These are phyloP conservation scores for Botrytis medusae DNA, from an alignment of 2,329 filamentous ascomycete genomes.

Conservation along the genomic window DNA sequence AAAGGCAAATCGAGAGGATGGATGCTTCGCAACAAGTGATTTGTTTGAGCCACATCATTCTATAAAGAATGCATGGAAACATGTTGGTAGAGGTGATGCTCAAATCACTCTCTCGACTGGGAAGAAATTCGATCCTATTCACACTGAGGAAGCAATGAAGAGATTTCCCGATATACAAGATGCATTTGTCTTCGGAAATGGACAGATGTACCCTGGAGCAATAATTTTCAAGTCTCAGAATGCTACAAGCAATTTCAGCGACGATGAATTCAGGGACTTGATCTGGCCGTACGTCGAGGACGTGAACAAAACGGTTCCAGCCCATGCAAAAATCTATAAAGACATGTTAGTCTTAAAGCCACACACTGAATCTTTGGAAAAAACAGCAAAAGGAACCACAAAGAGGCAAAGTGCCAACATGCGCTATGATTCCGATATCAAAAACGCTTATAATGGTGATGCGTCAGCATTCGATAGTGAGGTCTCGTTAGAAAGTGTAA, in stretches of 20 bases:
- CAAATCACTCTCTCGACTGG: constrained; percentile 63
- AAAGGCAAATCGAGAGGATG: constrained; percentile 57
- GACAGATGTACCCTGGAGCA: constrained; percentile 54
- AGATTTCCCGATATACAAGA: constrained; percentile 49
- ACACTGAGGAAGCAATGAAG: constrained; percentile 56
- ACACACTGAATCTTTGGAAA: constrained; percentile 39
- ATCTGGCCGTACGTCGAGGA: constrained; percentile 11
- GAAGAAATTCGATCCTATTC: constrained; percentile 47
- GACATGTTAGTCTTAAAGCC: constrained; percentile 14
- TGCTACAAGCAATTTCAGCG: constrained; percentile 38
- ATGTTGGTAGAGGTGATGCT: constrained; percentile 60
- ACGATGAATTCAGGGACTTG: constrained; percentile 2
- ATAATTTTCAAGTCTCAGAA: constrained; percentile 50
- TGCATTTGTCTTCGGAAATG: constrained; percentile 62
- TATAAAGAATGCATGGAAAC: constrained; percentile 58
- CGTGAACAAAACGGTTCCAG: not conserved
- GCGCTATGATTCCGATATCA: not conserved
- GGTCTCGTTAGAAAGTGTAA: constrained; percentile 32
- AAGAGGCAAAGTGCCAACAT: not conserved
- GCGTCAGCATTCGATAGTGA: not conserved
- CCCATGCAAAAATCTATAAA: constrained; percentile 8
- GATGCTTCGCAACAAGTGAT: constrained; percentile 60
- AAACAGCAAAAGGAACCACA: constrained; percentile 63
- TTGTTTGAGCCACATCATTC: constrained; percentile 57
- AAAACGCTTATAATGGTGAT: not conserved